Evolutionary conservation across 495 filamentous ascomycete genomes (phyloP), one percentile per base, ranked within the genome.

Genomic region (Hypoxylon fuscum): DNA sequence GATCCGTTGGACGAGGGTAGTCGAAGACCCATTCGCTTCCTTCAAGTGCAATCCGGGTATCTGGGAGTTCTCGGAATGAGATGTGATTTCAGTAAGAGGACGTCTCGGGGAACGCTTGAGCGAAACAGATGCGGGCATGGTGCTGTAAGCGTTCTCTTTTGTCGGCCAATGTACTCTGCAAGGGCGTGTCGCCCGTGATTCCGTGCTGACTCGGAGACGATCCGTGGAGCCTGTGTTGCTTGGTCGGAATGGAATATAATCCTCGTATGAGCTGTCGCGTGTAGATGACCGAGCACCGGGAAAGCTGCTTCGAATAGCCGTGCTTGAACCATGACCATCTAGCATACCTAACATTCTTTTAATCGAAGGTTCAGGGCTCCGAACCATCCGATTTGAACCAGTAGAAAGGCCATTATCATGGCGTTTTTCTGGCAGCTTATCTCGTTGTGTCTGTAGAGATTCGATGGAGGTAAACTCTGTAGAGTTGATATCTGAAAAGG

Each of bases 231-330:
- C 40, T 20, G 51, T 12, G 31, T 54, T 54, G 18, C 55, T 69
- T 14, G 15, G 49, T 15, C 41, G 50, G 43, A 27, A 38, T 27
- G 42, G 31, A 12, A 42, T 22, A 10, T 49, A 42, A 22, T 66
- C 62, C 0, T 47, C 56, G 23, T 48, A 69, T 25, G 59, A 58
- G 27, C 53, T 43, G 25, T 6, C 25, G 8, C 10, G 20, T 38
- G n/a, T 37, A 11, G 38, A 38, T 31, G 54, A 27, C 20, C 17
- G 27, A 59, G 47, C 12, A 3, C 46, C 59, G 37, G 52, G 56
- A 60, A 41, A 62, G 20, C 56, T 69, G 10, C 61, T 48, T 23
- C 44, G 46, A 22, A 71, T 43, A 50, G 56, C 61, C 17, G 68
- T 57, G 18, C 60, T 52, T 15, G 62, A 60, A 7, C 22, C 29